Conservation (phyloP, 148 eudicot species). For the Tetragonia tetragonoides region DNA sequence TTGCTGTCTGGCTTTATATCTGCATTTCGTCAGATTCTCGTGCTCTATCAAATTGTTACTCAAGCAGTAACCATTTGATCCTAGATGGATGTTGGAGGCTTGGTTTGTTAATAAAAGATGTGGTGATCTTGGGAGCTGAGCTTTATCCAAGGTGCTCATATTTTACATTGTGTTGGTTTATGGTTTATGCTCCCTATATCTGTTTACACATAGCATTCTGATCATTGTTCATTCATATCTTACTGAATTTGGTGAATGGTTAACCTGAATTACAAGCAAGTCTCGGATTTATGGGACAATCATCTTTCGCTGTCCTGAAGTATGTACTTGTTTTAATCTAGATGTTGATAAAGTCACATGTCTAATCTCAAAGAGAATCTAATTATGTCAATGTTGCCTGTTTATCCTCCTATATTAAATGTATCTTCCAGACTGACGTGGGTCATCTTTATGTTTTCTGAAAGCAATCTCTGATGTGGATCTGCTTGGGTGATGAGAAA, state of each 20-base stretch:
- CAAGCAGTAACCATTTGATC: slow-evolving; percentile 31
- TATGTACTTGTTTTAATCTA: background rate
- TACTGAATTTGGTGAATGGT: no score
- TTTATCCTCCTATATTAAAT: background rate
- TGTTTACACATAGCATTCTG: background rate
- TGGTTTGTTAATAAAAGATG: slow-evolving; percentile 59
- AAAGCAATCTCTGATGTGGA: background rate
- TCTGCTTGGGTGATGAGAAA: background rate
- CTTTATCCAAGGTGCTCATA: slow-evolving; percentile 61
- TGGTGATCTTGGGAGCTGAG: slow-evolving; percentile 55
- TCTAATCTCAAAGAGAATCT: background rate
- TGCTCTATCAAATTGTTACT: slow-evolving; percentile 31
- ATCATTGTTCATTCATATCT: no score
- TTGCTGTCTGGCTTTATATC: slow-evolving; percentile 68
- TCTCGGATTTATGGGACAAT: background rate
- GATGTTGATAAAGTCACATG: background rate
- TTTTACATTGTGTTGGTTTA: background rate
- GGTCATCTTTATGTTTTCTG: background rate
- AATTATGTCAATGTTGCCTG: background rate
- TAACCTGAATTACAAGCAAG: background rate
- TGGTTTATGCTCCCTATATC: background rate
- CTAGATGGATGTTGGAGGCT: slow-evolving; percentile 67
- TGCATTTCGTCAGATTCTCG: slow-evolving; percentile 40
- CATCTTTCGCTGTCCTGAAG: background rate
- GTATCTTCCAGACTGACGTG: background rate